A percentile compares a stretch with the other conserved stretches of the same genome.
Evolutionary conservation across 495 filamentous ascomycete species (phyloP).

Genomic region (Terfezia claveryi): DNA sequence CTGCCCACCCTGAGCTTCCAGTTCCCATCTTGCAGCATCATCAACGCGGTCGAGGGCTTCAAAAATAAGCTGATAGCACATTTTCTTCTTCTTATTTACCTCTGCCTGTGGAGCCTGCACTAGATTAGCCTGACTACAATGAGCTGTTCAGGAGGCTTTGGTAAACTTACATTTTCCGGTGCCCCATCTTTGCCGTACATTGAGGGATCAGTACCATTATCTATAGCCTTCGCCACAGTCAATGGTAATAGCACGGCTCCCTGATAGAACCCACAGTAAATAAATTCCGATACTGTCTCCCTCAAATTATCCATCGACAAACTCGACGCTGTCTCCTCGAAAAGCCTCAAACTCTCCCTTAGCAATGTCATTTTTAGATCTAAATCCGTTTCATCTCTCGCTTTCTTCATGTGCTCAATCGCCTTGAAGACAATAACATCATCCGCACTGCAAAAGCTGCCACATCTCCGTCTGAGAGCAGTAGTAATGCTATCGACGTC

Average conservation of each 20-base stretch:
- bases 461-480: conserved; percentile 69
- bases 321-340: conserved; percentile 63
- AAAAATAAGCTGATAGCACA: conserved; percentile 68
- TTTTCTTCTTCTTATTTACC: conserved; percentile 45
- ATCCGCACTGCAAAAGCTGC: conserved; percentile 87
- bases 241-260: conserved; percentile 82
- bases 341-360: conserved; percentile 70
- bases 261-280: conserved; percentile 65
- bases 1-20: conserved; percentile 55
- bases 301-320: conserved; percentile 62
- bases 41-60: conserved; percentile 57
- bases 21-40: conserved; percentile 36
- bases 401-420: conserved; percentile 76
- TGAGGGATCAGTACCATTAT: conserved; percentile 63
- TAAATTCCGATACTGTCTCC: conserved; percentile 55
- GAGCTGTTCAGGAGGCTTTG: conserved; percentile 9
- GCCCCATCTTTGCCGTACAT: conserved; percentile 49
- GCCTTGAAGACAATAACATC: conserved; percentile 97
- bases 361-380: conserved; percentile 50
- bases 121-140: conserved; percentile 23
- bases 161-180: conserved; percentile 27
- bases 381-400: conserved; percentile 44
- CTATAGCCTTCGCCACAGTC: conserved; percentile 53
- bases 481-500: conserved; percentile 96
- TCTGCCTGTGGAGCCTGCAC: conserved; percentile 41